Base-by-base conservation (phyloP, 352 stramenopile species). In the Phytophthora syringae region DNA sequence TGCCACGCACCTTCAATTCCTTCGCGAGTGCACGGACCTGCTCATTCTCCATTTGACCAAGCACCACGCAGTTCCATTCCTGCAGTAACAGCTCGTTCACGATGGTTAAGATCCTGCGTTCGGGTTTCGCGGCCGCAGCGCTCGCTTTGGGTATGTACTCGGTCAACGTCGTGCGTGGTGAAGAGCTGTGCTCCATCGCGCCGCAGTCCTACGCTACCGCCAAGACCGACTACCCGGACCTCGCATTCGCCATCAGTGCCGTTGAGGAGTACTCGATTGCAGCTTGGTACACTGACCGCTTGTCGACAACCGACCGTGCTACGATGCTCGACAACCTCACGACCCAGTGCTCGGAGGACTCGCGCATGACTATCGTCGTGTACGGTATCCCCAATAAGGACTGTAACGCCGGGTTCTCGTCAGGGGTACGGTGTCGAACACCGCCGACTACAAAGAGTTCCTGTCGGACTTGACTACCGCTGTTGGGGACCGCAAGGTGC, bases 301-400 rank as follows among this genome's bases (percentile, higher is more conserved):
- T 67, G 37, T 64, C 75, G 20, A 71, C 63, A 15, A 57, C 61
- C 34, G 65, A 78, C 34, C 59, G 67, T 21, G 44, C 54, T 7
- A 44, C 25, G 7, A 72, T 77, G 37, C 45, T 78, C 13, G 13
- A 71, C 7, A 12, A 67, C 27, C 18, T 86, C 16, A 59, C 75
- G 2, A 65, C 10, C 7, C 45, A 70, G 7, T 86, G 80, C 27
- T 50, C 60, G 3, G 59, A 76, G 12, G 71, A 72, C 25, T 65
- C 66, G 3, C 68, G 76, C 3, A 56, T 85, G 24, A 86, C 37
- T 3, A 67, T 93, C 37, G 76, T 88, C 11, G 80, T 94, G 3
- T 92, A 94, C 52, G 86, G 78, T 15, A 67, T 94, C 34, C 86
- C 86, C 30, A 82, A 84, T 63, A 94, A 94, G 64, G 86, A 94